Base-by-base conservation (phyloP, 2,329 filamentous ascomycete genomes). In the Talaromyces pinophilus region DNA sequence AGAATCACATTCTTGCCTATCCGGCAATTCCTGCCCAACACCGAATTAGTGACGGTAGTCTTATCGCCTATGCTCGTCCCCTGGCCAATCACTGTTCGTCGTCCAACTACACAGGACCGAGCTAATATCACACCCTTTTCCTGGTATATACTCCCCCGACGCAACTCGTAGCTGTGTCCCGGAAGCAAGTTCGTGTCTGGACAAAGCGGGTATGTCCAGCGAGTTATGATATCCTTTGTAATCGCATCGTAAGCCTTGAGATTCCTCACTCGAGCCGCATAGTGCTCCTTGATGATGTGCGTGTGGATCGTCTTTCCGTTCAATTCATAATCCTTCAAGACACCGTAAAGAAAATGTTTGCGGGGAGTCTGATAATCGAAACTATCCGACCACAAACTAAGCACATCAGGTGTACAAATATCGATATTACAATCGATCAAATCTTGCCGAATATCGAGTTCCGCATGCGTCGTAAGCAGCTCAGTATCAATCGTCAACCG, bases 271-370 rank as follows among this genome's bases (percentile, higher is more conserved):
- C 95, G 86, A 1, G 93, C 93, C 1, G 92, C 92, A 75, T 98
- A 99, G 67, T 92, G 88, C 62, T 93, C 87, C 42, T 88, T 86
- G 54, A 96, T 83, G 69, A 98, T 90, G 72, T 98, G 91, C 2
- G 92, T 90, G 76, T 97, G 93, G 62, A 99, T 92, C n/a, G 92
- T 93, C 82, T 98, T 97, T 67, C 93, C 93, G 77, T 98, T 98
- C 65, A 98, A 83, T 76, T 99, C 95, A 82, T 92, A 97, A 77
- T 99, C 95, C 81, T 97, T 97, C 63, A 99, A 82, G 1, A 98
- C 93, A 67, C 93, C 93, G 75, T 93, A 92, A 42, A 99, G 80
- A 73, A 97, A 97, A 73, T 96, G 92, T 72, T 90, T 90, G 64
- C 93, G 87, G 1, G 94, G 92, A 7, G 93, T 85, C 76, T 97